A percentile compares a stretch with the other conserved stretches of the same genome.
These are phyloP conservation scores for Calonectria honghensis DNA, from an alignment of 2,329 filamentous ascomycete species.

Conservation along the genomic window DNA sequence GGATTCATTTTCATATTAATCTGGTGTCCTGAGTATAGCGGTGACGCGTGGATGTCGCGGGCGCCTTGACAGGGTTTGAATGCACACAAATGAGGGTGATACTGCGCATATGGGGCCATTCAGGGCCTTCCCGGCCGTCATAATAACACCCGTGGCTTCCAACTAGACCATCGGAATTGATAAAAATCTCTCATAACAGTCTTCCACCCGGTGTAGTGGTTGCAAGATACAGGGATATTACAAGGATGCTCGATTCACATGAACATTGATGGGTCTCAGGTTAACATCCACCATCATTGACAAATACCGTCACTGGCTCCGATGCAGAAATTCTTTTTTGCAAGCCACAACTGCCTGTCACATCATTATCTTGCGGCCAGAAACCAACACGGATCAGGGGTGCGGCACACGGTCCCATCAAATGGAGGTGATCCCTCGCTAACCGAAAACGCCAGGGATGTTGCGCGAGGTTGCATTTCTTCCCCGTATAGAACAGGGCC, in stretches of 20 bases:
- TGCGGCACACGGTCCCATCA: neutral
- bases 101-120: neutral
- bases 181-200: neutral
- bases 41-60: neutral
- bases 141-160: no score
- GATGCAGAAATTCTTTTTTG: neutral
- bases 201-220: neutral
- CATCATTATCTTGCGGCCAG: neutral
- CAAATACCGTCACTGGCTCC: neutral
- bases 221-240: neutral
- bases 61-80: neutral
- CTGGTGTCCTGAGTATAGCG: neutral
- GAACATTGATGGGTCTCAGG: conserved; percentile 10
- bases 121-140: neutral
- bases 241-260: neutral
- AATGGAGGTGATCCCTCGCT: neutral
- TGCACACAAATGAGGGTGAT: no score
- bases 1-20: neutral
- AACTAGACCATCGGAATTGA: neutral
- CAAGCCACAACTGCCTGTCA: conserved; percentile 24
- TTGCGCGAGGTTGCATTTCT: neutral
- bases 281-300: neutral
- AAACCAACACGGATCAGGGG: conserved; percentile 21
- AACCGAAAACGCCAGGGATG: neutral
- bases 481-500: neutral